These are phyloP conservation scores for Amyloporia xantha DNA, from an alignment of 768 basidiomycete species.

Conservation along the genomic window DNA sequence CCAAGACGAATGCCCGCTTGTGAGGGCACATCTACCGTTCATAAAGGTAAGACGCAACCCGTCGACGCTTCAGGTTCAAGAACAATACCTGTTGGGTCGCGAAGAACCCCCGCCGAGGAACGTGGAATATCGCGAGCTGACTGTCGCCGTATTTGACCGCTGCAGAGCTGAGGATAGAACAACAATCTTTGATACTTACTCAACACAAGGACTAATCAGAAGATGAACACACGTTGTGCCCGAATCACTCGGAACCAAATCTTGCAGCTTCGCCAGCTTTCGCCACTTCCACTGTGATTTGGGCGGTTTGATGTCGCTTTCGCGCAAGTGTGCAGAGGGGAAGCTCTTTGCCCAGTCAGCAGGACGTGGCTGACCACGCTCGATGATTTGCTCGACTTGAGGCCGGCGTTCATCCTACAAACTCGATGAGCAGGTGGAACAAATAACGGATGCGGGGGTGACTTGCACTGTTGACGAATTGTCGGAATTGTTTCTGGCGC, in stretches of 20 bases:
- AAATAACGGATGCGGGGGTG: constrained; percentile 43
- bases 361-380: constrained; percentile 58
- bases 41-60: neutral
- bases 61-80: neutral
- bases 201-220: neutral
- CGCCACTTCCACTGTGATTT: constrained; percentile 53
- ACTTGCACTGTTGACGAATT: constrained; percentile 37
- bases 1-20: constrained; percentile 61
- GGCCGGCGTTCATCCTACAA: constrained; percentile 32
- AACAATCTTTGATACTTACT: too few relatives aligned
- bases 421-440: constrained; percentile 4
- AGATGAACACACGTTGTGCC: constrained; percentile 37
- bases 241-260: constrained; percentile 39
- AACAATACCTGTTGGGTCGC: constrained; percentile 59
- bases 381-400: constrained; percentile 44
- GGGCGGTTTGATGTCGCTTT: constrained; percentile 34
- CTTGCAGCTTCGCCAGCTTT: constrained; percentile 38
- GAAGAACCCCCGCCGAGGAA: constrained; percentile 51
- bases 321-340: constrained; percentile 38
- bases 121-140: constrained; percentile 62
- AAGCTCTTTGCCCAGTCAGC: constrained; percentile 62
- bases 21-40: constrained; percentile 37
- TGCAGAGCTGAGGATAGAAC: constrained; percentile 28
- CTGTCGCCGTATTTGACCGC: constrained; percentile 58
- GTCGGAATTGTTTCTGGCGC: constrained; percentile 44